Evolutionary conservation across 495 filamentous ascomycete genomes (phyloP), one percentile per base, ranked within the genome.

Genomic region (Rhypophila decipiens): DNA sequence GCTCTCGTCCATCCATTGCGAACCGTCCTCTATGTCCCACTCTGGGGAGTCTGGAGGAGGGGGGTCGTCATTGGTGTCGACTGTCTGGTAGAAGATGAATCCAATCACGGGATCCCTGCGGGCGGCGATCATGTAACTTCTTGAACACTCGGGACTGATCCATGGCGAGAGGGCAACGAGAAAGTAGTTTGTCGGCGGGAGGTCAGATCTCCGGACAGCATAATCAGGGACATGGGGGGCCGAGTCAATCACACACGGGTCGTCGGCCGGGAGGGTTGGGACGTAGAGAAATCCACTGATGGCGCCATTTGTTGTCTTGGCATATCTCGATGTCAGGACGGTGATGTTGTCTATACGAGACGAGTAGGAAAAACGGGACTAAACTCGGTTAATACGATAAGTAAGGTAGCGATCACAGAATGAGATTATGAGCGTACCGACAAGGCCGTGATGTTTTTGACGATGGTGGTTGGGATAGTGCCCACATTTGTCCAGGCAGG

Each of bases 151-250:
- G 2, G 64, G 67, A 36, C 71, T 83, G 24, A 90, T 72, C 91
- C 91, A 96, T n/a, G 91, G 91, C 8, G 85, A 89, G n/a, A 95
- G 65, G 17, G 81, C 90, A 34, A 95, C 78, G n/a, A 74, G 63
- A 45, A 72, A 67, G 37, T 76, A 68, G 62, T 78, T 77, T n/a
- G 83, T 74, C 3, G 79, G 71, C 1, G 85, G 82, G 2, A 96
- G 76, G 56, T 93, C 79, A 41, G 71, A 61, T 49, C 76, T 72
- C 18, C 85, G 77, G 11, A 86, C 91, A 35, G 79, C 87, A 62
- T 88, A 90, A n/a, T 58, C 33, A 0, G 90, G 88, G 11, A 96
- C 70, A 49, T 77, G 79, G 3, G 63, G 52, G 17, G 63, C 63
- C 11, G 81, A 76, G 29, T 77, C 59, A 21, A 81, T 66, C 46